Percentiles rank a stretch among this genome's conserved stretches.
Conservation (phyloP, 805 yeast genomes). For the Helenozyma baotianmanensis region DNA sequence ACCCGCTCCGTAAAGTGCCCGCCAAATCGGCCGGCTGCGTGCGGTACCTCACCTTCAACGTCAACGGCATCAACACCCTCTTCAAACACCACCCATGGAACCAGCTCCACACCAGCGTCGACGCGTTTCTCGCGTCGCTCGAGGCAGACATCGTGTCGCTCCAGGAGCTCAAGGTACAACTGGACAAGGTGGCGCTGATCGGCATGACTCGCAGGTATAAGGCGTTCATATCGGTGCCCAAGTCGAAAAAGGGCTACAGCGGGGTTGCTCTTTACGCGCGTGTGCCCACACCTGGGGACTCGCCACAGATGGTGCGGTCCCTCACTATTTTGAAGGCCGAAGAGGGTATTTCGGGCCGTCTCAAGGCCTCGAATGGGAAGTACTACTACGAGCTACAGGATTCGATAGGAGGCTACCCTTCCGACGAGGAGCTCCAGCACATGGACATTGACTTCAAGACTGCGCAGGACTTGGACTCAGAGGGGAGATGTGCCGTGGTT, state of each 20-base stretch:
- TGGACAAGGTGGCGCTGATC: conserved; percentile 26
- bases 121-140: conserved; percentile 47
- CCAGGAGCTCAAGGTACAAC: conserved; percentile 72
- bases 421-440: conserved; percentile 27
- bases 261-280: conserved; percentile 87
- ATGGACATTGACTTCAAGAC: conserved; percentile 16
- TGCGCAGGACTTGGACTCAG: conserved; percentile 51
- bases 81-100: conserved; percentile 86
- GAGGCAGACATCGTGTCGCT: conserved; percentile 76
- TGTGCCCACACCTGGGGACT: conserved; percentile 42
- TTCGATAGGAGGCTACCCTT: conserved; percentile 72
- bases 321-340: conserved; percentile 70
- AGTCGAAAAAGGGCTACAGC: conserved; percentile 71
- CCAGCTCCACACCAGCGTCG: conserved; percentile 32
- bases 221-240: conserved; percentile 68
- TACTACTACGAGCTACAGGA: conserved; percentile 10
- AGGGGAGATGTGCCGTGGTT: conserved; percentile 76
- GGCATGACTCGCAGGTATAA: conserved; percentile 53
- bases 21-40: conserved; percentile 15
- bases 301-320: conserved; percentile 24
- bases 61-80: conserved; percentile 78
- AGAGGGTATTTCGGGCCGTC: conserved; percentile 82
- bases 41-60: conserved; percentile 70
- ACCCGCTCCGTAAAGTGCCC: conserved; percentile 12
- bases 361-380: conserved; percentile 14